These are phyloP conservation scores for Ceratobasidium sp. DNA, from an alignment of 1,284 basidiomycete genomes.

Conservation along the genomic window DNA sequence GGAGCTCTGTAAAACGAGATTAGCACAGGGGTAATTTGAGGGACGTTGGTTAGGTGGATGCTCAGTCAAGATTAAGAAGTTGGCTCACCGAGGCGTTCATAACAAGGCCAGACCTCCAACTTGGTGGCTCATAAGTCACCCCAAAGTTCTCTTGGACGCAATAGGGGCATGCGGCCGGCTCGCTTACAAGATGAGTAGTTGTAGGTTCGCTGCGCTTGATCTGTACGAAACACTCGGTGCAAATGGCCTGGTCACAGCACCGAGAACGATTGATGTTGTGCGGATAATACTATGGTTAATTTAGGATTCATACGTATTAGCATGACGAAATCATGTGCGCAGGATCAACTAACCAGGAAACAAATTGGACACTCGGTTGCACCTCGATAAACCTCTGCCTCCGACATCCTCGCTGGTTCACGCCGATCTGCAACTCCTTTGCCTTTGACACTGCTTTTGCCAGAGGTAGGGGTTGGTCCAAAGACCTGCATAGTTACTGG, in stretches of 20 bases:
- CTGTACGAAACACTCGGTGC: conserved; percentile 99
- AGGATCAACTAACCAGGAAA: conserved; percentile 82
- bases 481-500: conserved; percentile 31
- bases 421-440: conserved; percentile 57
- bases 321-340: conserved; percentile 31
- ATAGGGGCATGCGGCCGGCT: conserved; percentile 95
- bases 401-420: conserved; percentile 71
- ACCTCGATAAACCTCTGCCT: conserved; percentile 83
- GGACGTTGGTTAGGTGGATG: conserved; percentile 1
- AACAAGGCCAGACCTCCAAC: conserved; percentile 78
- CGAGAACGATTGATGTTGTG: conserved; percentile 95
- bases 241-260: conserved; percentile 98
- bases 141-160: conserved; percentile 98
- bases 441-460: conserved; percentile 28
- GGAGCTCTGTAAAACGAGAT: neutral
- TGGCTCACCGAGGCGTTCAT: conserved; percentile 24
- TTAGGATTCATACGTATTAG: conserved; percentile 34
- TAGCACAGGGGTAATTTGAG: neutral
- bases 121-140: conserved; percentile 87
- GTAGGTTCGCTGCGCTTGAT: conserved; percentile 97
- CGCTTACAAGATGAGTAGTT: conserved; percentile 90
- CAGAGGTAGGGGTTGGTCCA: conserved; percentile 20
- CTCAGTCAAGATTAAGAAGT: conserved; percentile 27
- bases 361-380: conserved; percentile 99
- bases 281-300: conserved; percentile 81